Base-by-base conservation (phyloP, 176 grass and related monocot species). In the Phragmites australis region DNA sequence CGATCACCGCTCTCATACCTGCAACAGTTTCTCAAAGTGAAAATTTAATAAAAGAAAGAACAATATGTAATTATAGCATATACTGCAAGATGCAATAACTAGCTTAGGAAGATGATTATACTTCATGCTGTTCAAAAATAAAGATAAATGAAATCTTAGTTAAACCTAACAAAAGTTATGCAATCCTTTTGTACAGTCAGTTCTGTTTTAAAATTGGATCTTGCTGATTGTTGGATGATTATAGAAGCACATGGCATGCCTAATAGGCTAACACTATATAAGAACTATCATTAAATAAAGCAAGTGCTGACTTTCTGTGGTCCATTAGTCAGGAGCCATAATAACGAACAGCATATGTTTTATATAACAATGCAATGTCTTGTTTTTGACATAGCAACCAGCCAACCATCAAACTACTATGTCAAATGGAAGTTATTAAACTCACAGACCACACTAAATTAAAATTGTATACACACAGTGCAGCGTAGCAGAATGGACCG, bases 1-100 rank as follows among this genome's bases (percentile, higher is more conserved):
- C 43, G 83, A 49, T 91, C 90, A 53, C 90, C 96, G 74, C 85
- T 91, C 73, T 85, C 82, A 65, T 99, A 99, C 82, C 96, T 99
- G 89, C 75, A 81, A 55, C 19, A 64, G 2, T 61, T 72, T 76
- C 21, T 82, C 54, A 16, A 78, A 53, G 47, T 45, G 77, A 55
- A 65, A 34, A 4, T 29, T 43, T 47, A 2, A 2, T 54, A 72
- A 27, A 62, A 40, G 11, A 81, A 55, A 68, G 46, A 65, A 65
- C 45, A 75, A 45, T 81, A 5, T 67, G 26, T 9, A 62, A 18
- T 1, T 22, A 2, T 39, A 76, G 22, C 3, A 62, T 40, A 54
- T 45, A 53, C 34, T 78, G 59, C 55, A 70, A 49, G n/a, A 39
- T 9, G 3, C 45, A 52, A 70, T 1, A n/a, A 51, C 29, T 51